Percentiles rank a stretch among this genome's conserved stretches.
Conservation (phyloP, 805 yeast species). For the Phaffomyces opuntiae region DNA sequence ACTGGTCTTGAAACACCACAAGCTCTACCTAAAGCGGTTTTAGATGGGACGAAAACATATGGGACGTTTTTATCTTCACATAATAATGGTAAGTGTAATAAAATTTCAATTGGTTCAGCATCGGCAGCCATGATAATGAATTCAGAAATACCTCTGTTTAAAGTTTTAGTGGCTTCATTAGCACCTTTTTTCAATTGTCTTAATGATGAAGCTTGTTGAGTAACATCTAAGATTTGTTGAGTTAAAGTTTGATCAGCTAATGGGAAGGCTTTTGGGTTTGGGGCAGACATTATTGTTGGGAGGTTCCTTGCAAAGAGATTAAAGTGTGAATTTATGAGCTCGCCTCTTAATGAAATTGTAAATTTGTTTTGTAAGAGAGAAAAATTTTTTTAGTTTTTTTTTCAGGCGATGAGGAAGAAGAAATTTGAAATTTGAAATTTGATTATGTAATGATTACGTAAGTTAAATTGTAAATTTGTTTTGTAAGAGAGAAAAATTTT, state of each 20-base stretch:
- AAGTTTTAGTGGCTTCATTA: slow-evolving; percentile 97
- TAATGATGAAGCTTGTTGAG: slow-evolving; percentile 95
- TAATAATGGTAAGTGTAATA: slow-evolving; percentile 91
- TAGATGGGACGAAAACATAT: slow-evolving; percentile 97
- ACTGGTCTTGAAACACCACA: slow-evolving; percentile 99
- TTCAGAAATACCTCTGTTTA: slow-evolving; percentile 99
- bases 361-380: too few relatives aligned
- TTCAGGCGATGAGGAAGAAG: too few relatives aligned
- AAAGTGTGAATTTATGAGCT: slow-evolving; percentile 14
- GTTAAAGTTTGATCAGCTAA: slow-evolving; percentile 92
- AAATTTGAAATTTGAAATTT: too few relatives aligned
- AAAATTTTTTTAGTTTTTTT: neutral
- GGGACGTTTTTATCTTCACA: slow-evolving; percentile 99
- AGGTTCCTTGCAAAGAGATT: slow-evolving; percentile 37
- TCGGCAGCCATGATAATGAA: slow-evolving; percentile 99
- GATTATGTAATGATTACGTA: too few relatives aligned
- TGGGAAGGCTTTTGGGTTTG: slow-evolving; percentile 99
- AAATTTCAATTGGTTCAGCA: slow-evolving; percentile 97
- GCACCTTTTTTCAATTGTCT: slow-evolving; percentile 99
- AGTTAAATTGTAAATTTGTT: too few relatives aligned
- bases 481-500: neutral
- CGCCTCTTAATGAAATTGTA: slow-evolving; percentile 23
- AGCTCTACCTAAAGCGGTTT: slow-evolving; percentile 98
- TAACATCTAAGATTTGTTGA: slow-evolving; percentile 95
- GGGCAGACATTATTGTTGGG: slow-evolving; percentile 58